Evolutionary conservation across 257 asterid species (phyloP).

Genomic region (Striga asiatica): DNA sequence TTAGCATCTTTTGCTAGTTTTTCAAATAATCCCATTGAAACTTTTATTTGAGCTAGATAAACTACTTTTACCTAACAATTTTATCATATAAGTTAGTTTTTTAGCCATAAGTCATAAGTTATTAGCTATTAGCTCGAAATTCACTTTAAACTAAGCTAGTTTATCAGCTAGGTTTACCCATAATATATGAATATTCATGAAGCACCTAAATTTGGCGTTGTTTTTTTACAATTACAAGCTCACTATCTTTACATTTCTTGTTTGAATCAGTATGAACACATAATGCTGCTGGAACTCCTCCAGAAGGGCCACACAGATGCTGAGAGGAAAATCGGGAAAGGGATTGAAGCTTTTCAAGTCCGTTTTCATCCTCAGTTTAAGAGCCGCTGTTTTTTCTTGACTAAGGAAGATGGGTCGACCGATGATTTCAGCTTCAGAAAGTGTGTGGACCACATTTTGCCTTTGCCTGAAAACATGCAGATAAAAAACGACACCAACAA

Average conservation of each 20-base stretch:
- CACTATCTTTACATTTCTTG: neutral
- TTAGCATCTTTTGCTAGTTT: too few species aligned
- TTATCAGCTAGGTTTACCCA: too few species aligned
- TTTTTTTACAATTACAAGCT: neutral
- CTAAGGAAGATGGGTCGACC: constrained; percentile 57
- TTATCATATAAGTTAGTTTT: too few species aligned
- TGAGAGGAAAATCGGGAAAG: constrained; percentile 67
- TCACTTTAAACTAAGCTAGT: too few species aligned
- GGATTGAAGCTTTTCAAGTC: constrained; percentile 60
- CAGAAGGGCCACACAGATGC: constrained; percentile 83
- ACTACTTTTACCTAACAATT: too few species aligned
- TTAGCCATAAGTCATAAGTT: too few species aligned
- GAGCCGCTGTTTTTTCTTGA: constrained; percentile 81
- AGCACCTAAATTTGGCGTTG: too few species aligned
- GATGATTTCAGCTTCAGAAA: constrained; percentile 95
- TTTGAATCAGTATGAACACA: constrained; percentile 56
- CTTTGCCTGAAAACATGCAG: constrained; percentile 80
- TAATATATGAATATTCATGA: too few species aligned
- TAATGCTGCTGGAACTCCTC: constrained; percentile 53
- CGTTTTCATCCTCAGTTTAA: constrained; percentile 67
- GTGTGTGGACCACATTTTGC: constrained; percentile 70
- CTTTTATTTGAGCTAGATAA: too few species aligned
- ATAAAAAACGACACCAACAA: constrained; percentile 47
- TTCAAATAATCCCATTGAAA: too few species aligned
- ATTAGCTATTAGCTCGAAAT: too few species aligned